These are phyloP conservation scores for Abrus precatorius DNA, from an alignment of 306 rosid species.

Conservation along the genomic window DNA sequence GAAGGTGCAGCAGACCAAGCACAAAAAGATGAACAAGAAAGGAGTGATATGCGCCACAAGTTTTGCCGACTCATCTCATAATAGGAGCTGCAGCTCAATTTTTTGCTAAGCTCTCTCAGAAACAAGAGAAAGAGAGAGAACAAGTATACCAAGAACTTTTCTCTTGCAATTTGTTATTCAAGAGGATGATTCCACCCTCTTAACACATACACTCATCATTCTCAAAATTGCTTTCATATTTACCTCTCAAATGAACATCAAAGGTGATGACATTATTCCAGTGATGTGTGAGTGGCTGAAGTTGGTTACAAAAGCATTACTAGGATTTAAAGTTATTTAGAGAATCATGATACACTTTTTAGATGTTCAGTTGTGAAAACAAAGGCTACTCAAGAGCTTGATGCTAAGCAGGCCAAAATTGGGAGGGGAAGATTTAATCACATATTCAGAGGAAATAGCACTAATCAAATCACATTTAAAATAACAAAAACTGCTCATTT, in stretches of 20 bases:
- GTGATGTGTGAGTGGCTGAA: slow-evolving; percentile 28
- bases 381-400: slow-evolving; percentile 20
- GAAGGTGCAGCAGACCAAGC: neutral
- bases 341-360: slow-evolving; percentile 10
- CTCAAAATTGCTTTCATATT: slow-evolving; percentile 3
- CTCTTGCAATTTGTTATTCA: slow-evolving; percentile 30
- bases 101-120: neutral
- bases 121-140: slow-evolving; percentile 29
- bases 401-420: slow-evolving; percentile 28
- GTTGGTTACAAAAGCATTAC: slow-evolving; percentile 37
- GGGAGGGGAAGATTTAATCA: slow-evolving; percentile 20
- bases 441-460: slow-evolving; percentile 33
- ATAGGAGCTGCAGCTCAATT: slow-evolving; percentile 1
- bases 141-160: neutral
- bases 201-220: slow-evolving; percentile 5
- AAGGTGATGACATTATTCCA: slow-evolving; percentile 17
- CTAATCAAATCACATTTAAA: slow-evolving; percentile 31
- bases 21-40: neutral
- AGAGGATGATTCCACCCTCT: slow-evolving; percentile 33
- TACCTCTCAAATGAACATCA: slow-evolving; percentile 14
- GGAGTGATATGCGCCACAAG: neutral
- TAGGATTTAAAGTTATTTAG: neutral
- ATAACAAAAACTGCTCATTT: slow-evolving; percentile 23
- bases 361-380: slow-evolving; percentile 12
- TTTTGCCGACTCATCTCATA: slow-evolving; percentile 1